A percentile compares a stretch with the other conserved stretches of the same genome.
These are phyloP conservation scores for Vigna radiata DNA, from an alignment of 306 rosid species.

Conservation along the genomic window DNA sequence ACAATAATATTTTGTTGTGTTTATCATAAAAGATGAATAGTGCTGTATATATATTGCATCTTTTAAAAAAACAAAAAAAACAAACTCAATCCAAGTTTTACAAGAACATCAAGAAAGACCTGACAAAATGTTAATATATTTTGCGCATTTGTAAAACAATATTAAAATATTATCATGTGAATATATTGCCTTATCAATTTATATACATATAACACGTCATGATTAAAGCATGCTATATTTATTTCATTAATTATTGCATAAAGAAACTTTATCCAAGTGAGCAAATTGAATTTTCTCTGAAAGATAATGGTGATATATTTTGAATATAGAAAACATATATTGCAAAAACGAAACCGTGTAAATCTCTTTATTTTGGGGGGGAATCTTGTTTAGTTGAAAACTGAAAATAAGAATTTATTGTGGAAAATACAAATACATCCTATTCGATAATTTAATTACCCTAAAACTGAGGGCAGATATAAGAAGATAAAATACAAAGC, in stretches of 20 bases:
- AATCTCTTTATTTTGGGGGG: neutral
- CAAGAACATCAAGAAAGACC: neutral
- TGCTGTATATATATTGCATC: too few species aligned
- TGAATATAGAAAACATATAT: neutral
- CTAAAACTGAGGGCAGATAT: slow-evolving; percentile 16
- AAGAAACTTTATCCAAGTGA: slow-evolving; percentile 5
- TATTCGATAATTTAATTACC: neutral
- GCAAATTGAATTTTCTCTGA: neutral
- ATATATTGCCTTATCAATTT: neutral
- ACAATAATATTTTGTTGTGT: too few species aligned
- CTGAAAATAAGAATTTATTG: neutral
- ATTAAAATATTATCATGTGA: neutral
- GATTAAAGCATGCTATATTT: slow-evolving; percentile 29
- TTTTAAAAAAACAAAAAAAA: too few species aligned
- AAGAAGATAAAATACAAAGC: neutral
- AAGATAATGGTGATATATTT: neutral
- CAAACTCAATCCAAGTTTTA: neutral
- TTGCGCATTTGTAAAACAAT: neutral
- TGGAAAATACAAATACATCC: slow-evolving; percentile 19
- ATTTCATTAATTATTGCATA: neutral
- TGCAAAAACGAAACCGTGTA: neutral
- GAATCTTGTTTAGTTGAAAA: neutral
- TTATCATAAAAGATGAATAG: too few species aligned
- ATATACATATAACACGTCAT: slow-evolving; percentile 3
- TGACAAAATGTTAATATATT: slow-evolving; percentile 12